Evolutionary conservation across 2,329 filamentous ascomycete species (phyloP).

Genomic region (Colletotrichum godetiae): DNA sequence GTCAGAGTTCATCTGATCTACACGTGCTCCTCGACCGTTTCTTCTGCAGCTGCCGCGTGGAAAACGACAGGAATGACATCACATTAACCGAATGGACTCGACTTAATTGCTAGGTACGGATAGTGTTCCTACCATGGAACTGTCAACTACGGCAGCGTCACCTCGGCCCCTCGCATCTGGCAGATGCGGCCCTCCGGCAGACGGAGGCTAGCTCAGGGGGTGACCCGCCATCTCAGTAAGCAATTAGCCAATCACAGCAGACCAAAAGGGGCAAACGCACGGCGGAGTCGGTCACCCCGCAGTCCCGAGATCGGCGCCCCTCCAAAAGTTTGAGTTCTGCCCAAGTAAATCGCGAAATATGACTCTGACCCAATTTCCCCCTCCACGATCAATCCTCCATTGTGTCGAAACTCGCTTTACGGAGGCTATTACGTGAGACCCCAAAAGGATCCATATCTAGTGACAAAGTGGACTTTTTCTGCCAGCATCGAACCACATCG

Average conservation of each 20-base stretch:
- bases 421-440: slow-evolving; percentile 18
- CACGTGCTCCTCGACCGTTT: neutral
- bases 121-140: neutral
- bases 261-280: neutral
- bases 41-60: neutral
- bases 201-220: slow-evolving; percentile 22
- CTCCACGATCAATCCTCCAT: neutral
- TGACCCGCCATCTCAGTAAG: slow-evolving; percentile 12
- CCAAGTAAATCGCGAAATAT: neutral
- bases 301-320: slow-evolving; percentile 33
- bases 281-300: slow-evolving; percentile 16
- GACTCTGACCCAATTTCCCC: slow-evolving; percentile 3
- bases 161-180: neutral
- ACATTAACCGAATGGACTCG: neutral
- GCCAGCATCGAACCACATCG: neutral
- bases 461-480: neutral
- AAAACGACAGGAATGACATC: neutral
- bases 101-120: neutral
- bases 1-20: neutral
- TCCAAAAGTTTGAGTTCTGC: slow-evolving; percentile 11
- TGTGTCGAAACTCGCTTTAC: neutral
- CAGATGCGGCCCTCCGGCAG: slow-evolving; percentile 22
- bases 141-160: neutral
- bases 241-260: neutral
- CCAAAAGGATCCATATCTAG: slow-evolving; percentile 2